Conservation (phyloP, 2,329 filamentous ascomycete genomes). For the Monilinia polystroma region DNA sequence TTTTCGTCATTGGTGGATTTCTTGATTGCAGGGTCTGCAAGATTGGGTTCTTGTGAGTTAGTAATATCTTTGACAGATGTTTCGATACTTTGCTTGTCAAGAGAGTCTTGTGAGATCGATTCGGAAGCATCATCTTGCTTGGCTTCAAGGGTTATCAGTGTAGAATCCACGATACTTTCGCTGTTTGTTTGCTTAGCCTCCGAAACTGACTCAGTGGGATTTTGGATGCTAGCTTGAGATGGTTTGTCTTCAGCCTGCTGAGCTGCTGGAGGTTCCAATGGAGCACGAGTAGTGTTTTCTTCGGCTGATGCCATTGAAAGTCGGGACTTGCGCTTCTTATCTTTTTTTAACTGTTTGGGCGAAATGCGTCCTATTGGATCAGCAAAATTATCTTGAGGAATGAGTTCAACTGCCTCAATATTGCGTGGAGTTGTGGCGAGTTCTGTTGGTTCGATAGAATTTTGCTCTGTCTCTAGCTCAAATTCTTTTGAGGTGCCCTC, state of each 20-base stretch:
- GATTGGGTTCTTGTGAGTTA: background rate
- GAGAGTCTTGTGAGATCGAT: background rate
- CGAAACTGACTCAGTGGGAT: background rate
- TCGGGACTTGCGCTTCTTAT: slow-evolving; percentile 31
- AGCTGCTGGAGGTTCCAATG: background rate
- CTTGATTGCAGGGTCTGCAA: slow-evolving; percentile 3
- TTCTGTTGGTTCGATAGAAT: background rate
- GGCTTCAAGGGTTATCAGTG: background rate
- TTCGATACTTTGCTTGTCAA: background rate
- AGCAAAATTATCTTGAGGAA: background rate
- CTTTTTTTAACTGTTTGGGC: slow-evolving; percentile 31
- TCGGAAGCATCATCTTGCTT: background rate
- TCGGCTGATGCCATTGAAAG: slow-evolving; percentile 21
- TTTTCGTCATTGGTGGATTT: slow-evolving; percentile 31
- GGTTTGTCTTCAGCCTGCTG: slow-evolving; percentile 19
- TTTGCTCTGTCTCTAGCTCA: slow-evolving; percentile 21
- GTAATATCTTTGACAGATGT: background rate
- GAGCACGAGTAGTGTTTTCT: background rate
- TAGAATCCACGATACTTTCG: background rate
- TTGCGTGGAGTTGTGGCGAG: background rate
- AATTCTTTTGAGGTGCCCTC: background rate
- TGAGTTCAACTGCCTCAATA: background rate
- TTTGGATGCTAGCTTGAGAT: background rate
- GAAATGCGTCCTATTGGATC: slow-evolving; percentile 13
- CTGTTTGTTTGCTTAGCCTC: background rate